Percentiles rank a stretch among this genome's conserved stretches.
Conservation (phyloP, 345 rosid species). For the Euclidium syriacum region DNA sequence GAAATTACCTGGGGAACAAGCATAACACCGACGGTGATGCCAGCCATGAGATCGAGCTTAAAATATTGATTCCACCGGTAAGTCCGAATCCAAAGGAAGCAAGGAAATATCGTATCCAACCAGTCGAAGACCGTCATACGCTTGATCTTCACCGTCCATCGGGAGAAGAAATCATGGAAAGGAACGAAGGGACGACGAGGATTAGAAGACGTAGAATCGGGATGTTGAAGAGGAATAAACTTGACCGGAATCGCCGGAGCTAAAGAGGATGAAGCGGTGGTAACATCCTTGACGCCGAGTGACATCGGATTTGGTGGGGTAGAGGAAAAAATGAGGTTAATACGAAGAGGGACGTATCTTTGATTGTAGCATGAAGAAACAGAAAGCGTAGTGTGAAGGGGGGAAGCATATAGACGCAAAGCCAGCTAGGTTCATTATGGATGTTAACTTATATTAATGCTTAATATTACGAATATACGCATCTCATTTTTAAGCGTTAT, state of each 20-base stretch:
- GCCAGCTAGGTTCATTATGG: slow-evolving; percentile 10
- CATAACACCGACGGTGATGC: slow-evolving; percentile 87
- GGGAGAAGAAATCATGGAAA: slow-evolving; percentile 25
- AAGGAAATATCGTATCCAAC: slow-evolving; percentile 61
- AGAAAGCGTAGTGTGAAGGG: not conserved
- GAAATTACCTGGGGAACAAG: slow-evolving; percentile 85
- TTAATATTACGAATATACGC: too few relatives aligned
- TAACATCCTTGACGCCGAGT: slow-evolving; percentile 9
- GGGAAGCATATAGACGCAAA: slow-evolving; percentile 5
- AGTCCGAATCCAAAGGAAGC: slow-evolving; percentile 75
- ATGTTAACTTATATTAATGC: not conserved
- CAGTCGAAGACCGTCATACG: slow-evolving; percentile 55
- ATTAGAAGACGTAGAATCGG: slow-evolving; percentile 32
- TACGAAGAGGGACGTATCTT: slow-evolving; percentile 17
- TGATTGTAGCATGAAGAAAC: slow-evolving; percentile 23
- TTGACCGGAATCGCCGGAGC: slow-evolving; percentile 39
- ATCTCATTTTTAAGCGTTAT: too few relatives aligned
- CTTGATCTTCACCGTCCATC: slow-evolving; percentile 38
- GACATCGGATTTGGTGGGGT: slow-evolving; percentile 5
- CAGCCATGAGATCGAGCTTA: slow-evolving; percentile 89
- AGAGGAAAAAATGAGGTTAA: not conserved
- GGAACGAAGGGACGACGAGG: slow-evolving; percentile 15
- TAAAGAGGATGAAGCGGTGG: slow-evolving; percentile 31
- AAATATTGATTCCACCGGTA: slow-evolving; percentile 73
- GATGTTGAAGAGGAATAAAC: slow-evolving; percentile 66